These are phyloP conservation scores for Cyberlindnera samutprakarnensis DNA, from an alignment of 805 yeast genomes.

Conservation along the genomic window DNA sequence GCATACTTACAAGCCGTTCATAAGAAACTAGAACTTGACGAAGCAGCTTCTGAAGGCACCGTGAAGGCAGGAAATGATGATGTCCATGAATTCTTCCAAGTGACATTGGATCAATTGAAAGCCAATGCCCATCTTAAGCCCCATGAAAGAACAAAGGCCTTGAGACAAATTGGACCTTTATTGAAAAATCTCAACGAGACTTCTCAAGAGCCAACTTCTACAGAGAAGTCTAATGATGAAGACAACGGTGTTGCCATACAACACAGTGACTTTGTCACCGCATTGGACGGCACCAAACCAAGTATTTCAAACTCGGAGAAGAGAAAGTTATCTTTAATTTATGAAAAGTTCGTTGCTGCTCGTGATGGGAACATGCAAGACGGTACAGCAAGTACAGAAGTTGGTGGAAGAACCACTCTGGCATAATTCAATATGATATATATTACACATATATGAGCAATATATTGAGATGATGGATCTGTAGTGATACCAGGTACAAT, in stretches of 20 bases:
- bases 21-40: constrained; percentile 47
- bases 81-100: constrained; percentile 35
- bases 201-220: not conserved
- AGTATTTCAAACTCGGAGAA: constrained; percentile 75
- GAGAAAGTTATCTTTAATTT: constrained; percentile 52
- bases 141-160: constrained; percentile 32
- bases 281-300: constrained; percentile 76
- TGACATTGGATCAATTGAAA: constrained; percentile 22
- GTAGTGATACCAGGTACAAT: too few relatives aligned
- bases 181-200: constrained; percentile 16
- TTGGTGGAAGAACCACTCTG: constrained; percentile 13
- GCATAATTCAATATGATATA: constrained; percentile 1
- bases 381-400: constrained; percentile 53
- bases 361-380: constrained; percentile 86
- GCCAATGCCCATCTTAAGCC: constrained; percentile 24
- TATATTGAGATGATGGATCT: too few relatives aligned
- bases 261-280: constrained; percentile 47
- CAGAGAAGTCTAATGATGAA: constrained; percentile 13
- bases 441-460: too few relatives aligned
- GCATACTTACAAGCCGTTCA: constrained; percentile 86
- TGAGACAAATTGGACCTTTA: constrained; percentile 36
- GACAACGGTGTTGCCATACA: constrained; percentile 42
- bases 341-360: constrained; percentile 63
- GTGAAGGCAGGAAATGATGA: constrained; percentile 8
- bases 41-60: constrained; percentile 22